Evolutionary conservation across 768 basidiomycete genomes (phyloP).

Genomic region (Leucosporidium creatinivorum): DNA sequence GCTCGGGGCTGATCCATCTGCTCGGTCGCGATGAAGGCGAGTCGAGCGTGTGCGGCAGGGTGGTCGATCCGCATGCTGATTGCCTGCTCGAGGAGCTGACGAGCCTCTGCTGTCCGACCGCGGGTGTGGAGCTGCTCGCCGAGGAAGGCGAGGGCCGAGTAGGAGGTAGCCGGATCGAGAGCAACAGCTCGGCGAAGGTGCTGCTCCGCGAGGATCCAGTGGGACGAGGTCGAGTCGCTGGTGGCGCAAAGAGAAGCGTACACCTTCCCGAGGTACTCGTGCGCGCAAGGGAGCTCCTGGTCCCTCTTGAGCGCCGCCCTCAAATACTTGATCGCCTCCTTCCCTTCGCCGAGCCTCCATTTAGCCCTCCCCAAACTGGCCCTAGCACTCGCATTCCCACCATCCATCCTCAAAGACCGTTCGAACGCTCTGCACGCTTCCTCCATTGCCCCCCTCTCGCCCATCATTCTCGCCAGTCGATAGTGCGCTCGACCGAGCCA

Average conservation of each 20-base stretch:
- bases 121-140: constrained; percentile 17
- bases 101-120: not conserved
- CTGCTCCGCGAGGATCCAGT: not conserved
- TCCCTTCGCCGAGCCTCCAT: constrained; percentile 8
- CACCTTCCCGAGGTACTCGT: constrained; percentile 28
- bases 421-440: not conserved
- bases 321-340: constrained; percentile 6
- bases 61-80: constrained; percentile 7
- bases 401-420: constrained; percentile 12
- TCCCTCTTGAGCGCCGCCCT: constrained; percentile 12
- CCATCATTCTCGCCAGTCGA: constrained; percentile 6
- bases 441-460: not conserved
- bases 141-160: constrained; percentile 16
- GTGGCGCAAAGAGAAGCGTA: not conserved
- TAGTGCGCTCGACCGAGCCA: constrained; percentile 17
- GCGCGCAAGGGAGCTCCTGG: constrained; percentile 6
- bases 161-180: constrained; percentile 5
- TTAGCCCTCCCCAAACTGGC: constrained; percentile 10
- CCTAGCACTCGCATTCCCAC: not conserved
- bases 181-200: constrained; percentile 14
- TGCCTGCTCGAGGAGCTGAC: not conserved
- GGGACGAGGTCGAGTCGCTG: too few relatives aligned
- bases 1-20: constrained; percentile 3
- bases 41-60: constrained; percentile 24
- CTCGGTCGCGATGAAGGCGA: constrained; percentile 27